phyloP scores from a whole-genome alignment of 495 filamentous ascomycete genomes.

The Trypethelium eluteriae region DNA sequence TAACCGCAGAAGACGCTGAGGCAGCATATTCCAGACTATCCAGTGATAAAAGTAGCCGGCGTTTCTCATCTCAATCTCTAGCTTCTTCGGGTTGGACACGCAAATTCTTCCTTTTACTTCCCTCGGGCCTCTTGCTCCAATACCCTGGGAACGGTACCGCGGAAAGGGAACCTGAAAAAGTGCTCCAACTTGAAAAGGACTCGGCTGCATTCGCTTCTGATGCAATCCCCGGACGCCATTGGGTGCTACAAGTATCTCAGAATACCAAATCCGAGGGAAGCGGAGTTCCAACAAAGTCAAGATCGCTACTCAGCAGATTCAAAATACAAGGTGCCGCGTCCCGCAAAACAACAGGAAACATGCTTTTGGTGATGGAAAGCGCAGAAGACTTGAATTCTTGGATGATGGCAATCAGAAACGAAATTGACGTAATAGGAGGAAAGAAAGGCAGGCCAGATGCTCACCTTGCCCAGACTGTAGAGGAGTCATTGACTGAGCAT shows the following conservation, averaged over 20 bases:
- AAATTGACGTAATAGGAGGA: constrained; percentile 41
- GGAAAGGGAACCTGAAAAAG: constrained; percentile 78
- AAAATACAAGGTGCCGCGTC: constrained; percentile 55
- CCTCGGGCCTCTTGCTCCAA: constrained; percentile 78
- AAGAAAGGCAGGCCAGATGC: constrained; percentile 25
- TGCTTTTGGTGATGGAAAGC: constrained; percentile 73
- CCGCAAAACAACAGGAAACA: constrained; percentile 51
- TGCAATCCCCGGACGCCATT: constrained; percentile 83
- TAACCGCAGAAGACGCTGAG: background rate
- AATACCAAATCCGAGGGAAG: constrained; percentile 54
- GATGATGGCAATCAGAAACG: constrained; percentile 47
- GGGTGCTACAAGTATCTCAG: constrained; percentile 86
- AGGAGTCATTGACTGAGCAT: constrained; percentile 25
- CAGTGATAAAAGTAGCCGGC: background rate
- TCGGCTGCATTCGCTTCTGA: constrained; percentile 93
- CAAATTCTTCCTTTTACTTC: constrained; percentile 76
- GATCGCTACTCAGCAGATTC: constrained; percentile 63
- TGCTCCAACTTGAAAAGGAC: constrained; percentile 71
- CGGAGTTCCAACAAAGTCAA: constrained; percentile 40
- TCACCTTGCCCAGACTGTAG: background rate
- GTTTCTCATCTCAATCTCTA: background rate
- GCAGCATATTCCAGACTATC: background rate
- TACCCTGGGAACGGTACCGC: constrained; percentile 74
- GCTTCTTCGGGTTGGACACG: constrained; percentile 40
- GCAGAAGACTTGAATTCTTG: constrained; percentile 83